These are phyloP conservation scores for Metschnikowia lachancei DNA, from an alignment of 805 yeast genomes.

Conservation along the genomic window DNA sequence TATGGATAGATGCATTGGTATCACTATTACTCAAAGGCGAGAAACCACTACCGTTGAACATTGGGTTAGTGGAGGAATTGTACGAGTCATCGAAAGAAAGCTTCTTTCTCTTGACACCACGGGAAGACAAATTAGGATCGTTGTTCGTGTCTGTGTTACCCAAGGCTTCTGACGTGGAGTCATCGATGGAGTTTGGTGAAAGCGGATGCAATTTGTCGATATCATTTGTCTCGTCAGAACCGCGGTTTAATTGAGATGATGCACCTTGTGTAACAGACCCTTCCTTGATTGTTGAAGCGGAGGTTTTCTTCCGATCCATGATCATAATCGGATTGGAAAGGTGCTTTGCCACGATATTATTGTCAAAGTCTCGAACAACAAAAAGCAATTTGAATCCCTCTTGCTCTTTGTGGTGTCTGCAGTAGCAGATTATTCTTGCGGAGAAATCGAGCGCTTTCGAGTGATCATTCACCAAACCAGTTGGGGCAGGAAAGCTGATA, in stretches of 20 bases:
- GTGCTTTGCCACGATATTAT: constrained; percentile 67
- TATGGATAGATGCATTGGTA: constrained; percentile 34
- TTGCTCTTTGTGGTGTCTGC: constrained; percentile 91
- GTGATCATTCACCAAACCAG: constrained; percentile 34
- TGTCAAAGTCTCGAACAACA: constrained; percentile 59
- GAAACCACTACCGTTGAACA: constrained; percentile 41
- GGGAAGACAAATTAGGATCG: constrained; percentile 18
- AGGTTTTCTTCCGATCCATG: constrained; percentile 86
- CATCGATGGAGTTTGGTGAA: constrained; percentile 64
- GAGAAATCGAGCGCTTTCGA: constrained; percentile 46
- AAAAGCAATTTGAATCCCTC: constrained; percentile 76
- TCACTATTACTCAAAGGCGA: constrained; percentile 49
- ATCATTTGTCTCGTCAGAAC: constrained; percentile 8
- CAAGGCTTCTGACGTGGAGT: constrained; percentile 54
- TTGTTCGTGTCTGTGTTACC: constrained; percentile 36
- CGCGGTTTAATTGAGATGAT: constrained; percentile 2
- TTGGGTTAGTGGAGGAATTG: constrained; percentile 33
- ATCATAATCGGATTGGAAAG: constrained; percentile 78
- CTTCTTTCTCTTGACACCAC: constrained; percentile 49
- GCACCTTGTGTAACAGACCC: constrained; percentile 6
- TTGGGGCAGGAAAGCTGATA: constrained; percentile 65
- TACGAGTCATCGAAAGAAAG: constrained; percentile 46
- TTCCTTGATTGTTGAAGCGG: constrained; percentile 23
- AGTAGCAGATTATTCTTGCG: constrained; percentile 89
- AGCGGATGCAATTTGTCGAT: constrained; percentile 35